Base-by-base conservation (phyloP, 1,139 yeast species). In the Diutina ranongensis region DNA sequence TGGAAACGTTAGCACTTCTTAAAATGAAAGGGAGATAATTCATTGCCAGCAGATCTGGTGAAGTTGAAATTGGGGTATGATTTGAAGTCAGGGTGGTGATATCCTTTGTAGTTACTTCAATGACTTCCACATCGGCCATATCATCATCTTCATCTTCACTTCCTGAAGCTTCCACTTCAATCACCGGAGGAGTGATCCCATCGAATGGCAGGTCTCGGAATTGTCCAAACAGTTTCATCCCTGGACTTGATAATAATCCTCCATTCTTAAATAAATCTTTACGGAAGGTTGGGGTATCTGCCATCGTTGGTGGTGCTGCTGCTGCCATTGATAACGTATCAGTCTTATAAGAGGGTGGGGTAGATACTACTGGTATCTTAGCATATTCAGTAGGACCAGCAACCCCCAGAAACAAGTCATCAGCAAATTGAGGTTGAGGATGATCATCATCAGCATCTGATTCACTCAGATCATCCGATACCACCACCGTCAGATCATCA, bases 1-100 rank as follows among this genome's bases (percentile, higher is more conserved):
- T 72, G 35, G 71, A 65, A 0, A 80, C 66, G 33, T 83, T 79
- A 48, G 81, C 73, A 44, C 80, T 76, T 48, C 88, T 61, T 36
- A 82, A 57, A 18, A 82, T 67, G 57, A 82, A 76, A 1, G 87
- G 88, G 35, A 81, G 59, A 56, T 79, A 78, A 52, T 78, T 80
- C 1, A 34, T 8, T 9, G 20, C 10, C 42, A 22, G 42, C 42
- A 38, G 42, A 18, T 25, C 28, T 12, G 21, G 21, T 12, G 22
- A 16, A n/a, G 40, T 21, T 1, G 40, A 16, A 21, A 35, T n/a
- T n/a, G 16, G 12, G 25, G 22, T 21, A 12, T 16, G 40, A 7
- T 35, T 22, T 9, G n/a, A 8, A 5, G 15, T 9, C 2, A 16
- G n/a, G 13, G 4, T 28, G 3, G 28, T 25, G 1, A 15, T 16